These are phyloP conservation scores for Poronia punctata DNA, from an alignment of 495 filamentous ascomycete genomes.

Conservation along the genomic window DNA sequence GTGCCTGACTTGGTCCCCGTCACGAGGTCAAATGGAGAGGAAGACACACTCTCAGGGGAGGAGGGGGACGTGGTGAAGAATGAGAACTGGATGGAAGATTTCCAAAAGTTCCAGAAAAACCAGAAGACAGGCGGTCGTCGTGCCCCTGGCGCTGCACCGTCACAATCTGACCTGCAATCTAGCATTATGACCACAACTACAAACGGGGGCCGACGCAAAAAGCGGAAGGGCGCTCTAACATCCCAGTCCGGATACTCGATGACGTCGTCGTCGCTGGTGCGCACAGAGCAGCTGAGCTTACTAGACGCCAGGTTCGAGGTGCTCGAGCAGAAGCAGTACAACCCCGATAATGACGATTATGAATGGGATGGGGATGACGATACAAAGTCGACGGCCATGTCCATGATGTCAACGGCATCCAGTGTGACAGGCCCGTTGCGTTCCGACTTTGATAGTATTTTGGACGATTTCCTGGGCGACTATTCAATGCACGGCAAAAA, in stretches of 20 bases:
- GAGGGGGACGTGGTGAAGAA: constrained; percentile 38
- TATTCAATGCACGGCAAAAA: constrained; percentile 74
- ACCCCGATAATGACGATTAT: constrained; percentile 62
- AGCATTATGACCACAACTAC: constrained; percentile 76
- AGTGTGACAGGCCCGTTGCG: constrained; percentile 52
- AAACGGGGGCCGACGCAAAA: constrained; percentile 67
- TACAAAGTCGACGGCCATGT: constrained; percentile 26
- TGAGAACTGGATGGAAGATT: constrained; percentile 81
- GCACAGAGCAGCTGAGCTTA: constrained; percentile 81
- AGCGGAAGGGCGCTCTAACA: constrained; percentile 84
- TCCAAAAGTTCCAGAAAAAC: constrained; percentile 81
- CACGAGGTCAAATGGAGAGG: constrained; percentile 17
- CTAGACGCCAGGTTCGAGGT: constrained; percentile 89
- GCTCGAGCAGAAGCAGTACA: constrained; percentile 70
- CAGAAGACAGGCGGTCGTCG: constrained; percentile 41
- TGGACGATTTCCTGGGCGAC: constrained; percentile 86
- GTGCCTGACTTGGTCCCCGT: constrained; percentile 42
- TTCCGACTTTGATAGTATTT: constrained; percentile 74
- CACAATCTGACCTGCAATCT: constrained; percentile 59
- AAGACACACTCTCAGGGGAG: constrained; percentile 15
- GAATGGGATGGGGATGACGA: constrained; percentile 40
- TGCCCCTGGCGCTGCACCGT: constrained; percentile 32
- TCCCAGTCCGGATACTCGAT: constrained; percentile 91
- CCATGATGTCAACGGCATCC: constrained; percentile 39
- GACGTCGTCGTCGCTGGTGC: constrained; percentile 80